Base-by-base conservation (phyloP, 768 basidiomycete genomes). In the Pleurotus sapidus region DNA sequence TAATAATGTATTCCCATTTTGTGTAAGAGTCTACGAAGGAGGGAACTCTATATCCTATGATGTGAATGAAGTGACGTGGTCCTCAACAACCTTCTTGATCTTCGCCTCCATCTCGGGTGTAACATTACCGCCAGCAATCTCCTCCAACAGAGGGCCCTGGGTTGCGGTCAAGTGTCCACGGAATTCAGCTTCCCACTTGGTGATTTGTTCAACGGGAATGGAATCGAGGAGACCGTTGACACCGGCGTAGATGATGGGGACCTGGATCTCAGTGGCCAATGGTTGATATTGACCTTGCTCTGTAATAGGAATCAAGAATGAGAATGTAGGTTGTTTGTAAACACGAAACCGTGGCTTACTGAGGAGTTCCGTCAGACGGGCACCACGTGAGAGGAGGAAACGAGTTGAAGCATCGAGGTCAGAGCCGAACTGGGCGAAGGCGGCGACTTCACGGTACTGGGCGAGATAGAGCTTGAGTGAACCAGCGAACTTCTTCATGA, bases 401-500 rank as follows among this genome's bases (percentile, higher is more conserved):
- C 96, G 94, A 63, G 96, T 99, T 14, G 96, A 98, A 56, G 96
- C 95, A 80, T 98, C 97, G 70, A 98, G 91, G 77, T 99, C 97
- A 68, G 97, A 99, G 86, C 97, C 97, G 82, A 99, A 99, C 73
- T 98, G 97, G 58, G 96, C 95, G 71, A 96, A 97, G 64, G 95
- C 95, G 64, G 97, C 97, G 65, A 99, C 97, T 84, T 99, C 97
- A 89, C 97, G 95, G 83, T 98, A 99, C 75, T 99, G 97, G 27
- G 97, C 97, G 64, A 99, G 93, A 87, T 99, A 99, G 47, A 99
- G 87, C 81, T 98, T 98, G 66, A 98, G 87, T 55, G 97, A 98
- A 84, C 97, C 97, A 67, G 97, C 97, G 67, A 98, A 98, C 82
- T 98, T 95, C 91, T 98, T 99, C 97, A 99, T 98, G 79, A 98